phyloP scores from a whole-genome alignment of 495 filamentous ascomycete species.

The Penicillium desertorum region DNA sequence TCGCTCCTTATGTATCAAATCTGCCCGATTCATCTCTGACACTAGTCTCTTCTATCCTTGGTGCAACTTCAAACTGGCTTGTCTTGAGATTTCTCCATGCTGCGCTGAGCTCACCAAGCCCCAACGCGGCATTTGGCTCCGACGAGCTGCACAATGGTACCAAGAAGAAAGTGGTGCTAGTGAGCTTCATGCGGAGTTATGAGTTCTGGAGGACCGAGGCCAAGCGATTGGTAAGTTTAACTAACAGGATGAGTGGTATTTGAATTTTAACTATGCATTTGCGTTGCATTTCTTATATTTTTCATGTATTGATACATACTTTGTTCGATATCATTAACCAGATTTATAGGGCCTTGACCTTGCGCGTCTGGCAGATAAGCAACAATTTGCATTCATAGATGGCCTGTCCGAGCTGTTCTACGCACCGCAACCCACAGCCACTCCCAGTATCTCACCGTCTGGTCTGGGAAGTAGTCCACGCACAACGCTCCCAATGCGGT shows the following conservation, averaged over 20 bases:
- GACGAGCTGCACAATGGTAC: conserved; percentile 26
- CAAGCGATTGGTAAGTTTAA: conserved; percentile 55
- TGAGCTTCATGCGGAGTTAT: conserved; percentile 75
- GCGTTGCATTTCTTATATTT: conserved; percentile 1
- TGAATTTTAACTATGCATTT: conserved; percentile 10
- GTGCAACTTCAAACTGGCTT: conserved; percentile 74
- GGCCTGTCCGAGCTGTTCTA: conserved; percentile 62
- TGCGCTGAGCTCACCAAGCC: conserved; percentile 40
- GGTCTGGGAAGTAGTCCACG: conserved; percentile 21
- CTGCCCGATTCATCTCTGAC: conserved; percentile 56
- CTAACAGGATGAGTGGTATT: background rate
- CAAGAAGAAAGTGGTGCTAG: conserved; percentile 62
- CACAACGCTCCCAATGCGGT: conserved; percentile 37
- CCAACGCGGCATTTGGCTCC: conserved; percentile 23
- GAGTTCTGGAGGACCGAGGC: conserved; percentile 71
- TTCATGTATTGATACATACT: background rate
- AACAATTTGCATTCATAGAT: conserved; percentile 69
- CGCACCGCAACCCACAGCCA: conserved; percentile 22
- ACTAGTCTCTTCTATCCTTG: conserved; percentile 71
- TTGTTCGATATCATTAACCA: conserved; percentile 10
- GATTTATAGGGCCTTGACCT: conserved; percentile 64
- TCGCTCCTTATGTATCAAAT: conserved; percentile 61
- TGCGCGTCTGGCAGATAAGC: conserved; percentile 53
- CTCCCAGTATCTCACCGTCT: conserved; percentile 17
- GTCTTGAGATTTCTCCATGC: conserved; percentile 62